These are phyloP conservation scores for Cerrena zonata DNA, from an alignment of 1,284 basidiomycete species.

Conservation along the genomic window DNA sequence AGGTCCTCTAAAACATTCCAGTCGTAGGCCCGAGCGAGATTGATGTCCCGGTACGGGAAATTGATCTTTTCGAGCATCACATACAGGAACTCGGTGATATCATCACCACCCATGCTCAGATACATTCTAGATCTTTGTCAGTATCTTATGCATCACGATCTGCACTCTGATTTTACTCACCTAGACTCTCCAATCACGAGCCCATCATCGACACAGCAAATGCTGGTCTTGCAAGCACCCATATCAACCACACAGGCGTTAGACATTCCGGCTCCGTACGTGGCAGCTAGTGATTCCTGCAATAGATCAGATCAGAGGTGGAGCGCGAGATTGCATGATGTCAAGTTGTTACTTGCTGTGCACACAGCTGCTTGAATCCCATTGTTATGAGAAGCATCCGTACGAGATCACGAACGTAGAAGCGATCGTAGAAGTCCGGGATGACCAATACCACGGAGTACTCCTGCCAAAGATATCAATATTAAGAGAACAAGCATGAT, in stretches of 20 bases:
- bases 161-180: slow-evolving; percentile 34
- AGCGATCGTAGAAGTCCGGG: slow-evolving; percentile 85
- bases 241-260: slow-evolving; percentile 94
- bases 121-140: slow-evolving; percentile 53
- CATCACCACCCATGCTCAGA: slow-evolving; percentile 86
- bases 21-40: slow-evolving; percentile 74
- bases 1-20: slow-evolving; percentile 87
- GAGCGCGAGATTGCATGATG: background rate
- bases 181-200: slow-evolving; percentile 84
- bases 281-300: slow-evolving; percentile 87
- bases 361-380: slow-evolving; percentile 87
- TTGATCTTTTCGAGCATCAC: slow-evolving; percentile 76
- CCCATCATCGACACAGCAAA: slow-evolving; percentile 95
- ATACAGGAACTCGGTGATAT: slow-evolving; percentile 85
- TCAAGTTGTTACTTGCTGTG: slow-evolving; percentile 65
- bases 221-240: slow-evolving; percentile 78
- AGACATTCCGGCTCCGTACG: slow-evolving; percentile 92
- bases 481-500: slow-evolving; percentile 2
- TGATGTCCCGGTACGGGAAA: slow-evolving; percentile 84
- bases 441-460: slow-evolving; percentile 87
- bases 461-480: slow-evolving; percentile 43
- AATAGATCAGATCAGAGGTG: slow-evolving; percentile 2
- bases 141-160: background rate
- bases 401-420: slow-evolving; percentile 77
- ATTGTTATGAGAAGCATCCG: slow-evolving; percentile 74